A percentile compares a stretch with the other conserved stretches of the same genome.
phyloP scores from a whole-genome alignment of 2,329 filamentous ascomycete genomes.

The Orbilia blumenaviensis region DNA sequence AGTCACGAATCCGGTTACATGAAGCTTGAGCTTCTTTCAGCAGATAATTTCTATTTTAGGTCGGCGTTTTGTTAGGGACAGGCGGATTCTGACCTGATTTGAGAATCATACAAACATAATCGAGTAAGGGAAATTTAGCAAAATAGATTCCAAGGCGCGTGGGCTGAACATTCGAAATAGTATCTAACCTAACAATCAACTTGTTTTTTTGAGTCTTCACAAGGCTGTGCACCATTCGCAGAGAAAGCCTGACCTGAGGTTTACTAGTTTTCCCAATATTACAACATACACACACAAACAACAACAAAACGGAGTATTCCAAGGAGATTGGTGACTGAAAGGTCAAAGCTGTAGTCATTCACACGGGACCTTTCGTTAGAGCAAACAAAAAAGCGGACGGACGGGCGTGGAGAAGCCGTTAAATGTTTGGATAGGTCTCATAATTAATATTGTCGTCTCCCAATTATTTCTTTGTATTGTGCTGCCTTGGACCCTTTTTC shows the following conservation, averaged over 20 bases:
- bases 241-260: conserved; percentile 52
- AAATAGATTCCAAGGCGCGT: conserved; percentile 24
- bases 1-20: conserved; percentile 42
- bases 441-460: conserved; percentile 9
- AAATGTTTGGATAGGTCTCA: conserved; percentile 9
- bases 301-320: not conserved
- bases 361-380: not conserved
- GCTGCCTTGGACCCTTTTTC: conserved; percentile 13
- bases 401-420: conserved; percentile 33
- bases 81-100: conserved; percentile 19
- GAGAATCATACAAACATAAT: conserved; percentile 39
- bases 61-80: conserved; percentile 5
- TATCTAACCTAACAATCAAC: not conserved
- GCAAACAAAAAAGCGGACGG: conserved; percentile 34
- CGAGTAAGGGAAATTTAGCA: conserved; percentile 47
- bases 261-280: not conserved
- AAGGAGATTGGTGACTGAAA: conserved; percentile 3
- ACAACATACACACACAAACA: conserved; percentile 10
- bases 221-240: conserved; percentile 36
- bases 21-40: conserved; percentile 10
- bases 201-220: conserved; percentile 13
- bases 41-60: conserved; percentile 48
- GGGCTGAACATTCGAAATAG: conserved; percentile 24
- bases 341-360: conserved; percentile 32
- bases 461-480: conserved; percentile 9